phyloP scores from a whole-genome alignment of 805 yeast species.

The Hanseniaspora thailandica region DNA sequence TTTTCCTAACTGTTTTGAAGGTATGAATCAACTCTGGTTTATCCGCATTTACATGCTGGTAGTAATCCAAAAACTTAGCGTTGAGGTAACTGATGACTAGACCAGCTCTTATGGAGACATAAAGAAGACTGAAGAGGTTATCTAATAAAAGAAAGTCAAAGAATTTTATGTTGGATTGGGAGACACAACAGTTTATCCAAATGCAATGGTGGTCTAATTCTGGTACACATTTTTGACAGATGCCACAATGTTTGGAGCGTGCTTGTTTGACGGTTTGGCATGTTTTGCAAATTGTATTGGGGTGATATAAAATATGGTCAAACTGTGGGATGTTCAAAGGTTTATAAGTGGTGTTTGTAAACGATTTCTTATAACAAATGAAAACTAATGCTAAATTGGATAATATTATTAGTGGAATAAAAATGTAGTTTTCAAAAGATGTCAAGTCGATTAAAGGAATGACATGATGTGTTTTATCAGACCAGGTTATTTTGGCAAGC shows the following conservation, averaged over 20 bases:
- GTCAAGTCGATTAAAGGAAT: slow-evolving; percentile 16
- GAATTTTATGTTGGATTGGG: slow-evolving; percentile 49
- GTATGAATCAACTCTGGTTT: slow-evolving; percentile 14
- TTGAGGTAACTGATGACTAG: slow-evolving; percentile 14
- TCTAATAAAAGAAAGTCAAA: slow-evolving; percentile 45
- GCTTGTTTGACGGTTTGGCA: slow-evolving; percentile 59
- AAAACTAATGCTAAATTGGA: slow-evolving; percentile 20
- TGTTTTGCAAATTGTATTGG: slow-evolving; percentile 39
- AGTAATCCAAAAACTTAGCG: background rate
- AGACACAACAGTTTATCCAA: slow-evolving; percentile 67
- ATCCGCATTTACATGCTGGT: slow-evolving; percentile 16
- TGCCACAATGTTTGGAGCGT: slow-evolving; percentile 62
- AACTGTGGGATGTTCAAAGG: slow-evolving; percentile 27
- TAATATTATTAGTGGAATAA: slow-evolving; percentile 21
- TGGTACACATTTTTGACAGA: slow-evolving; percentile 52
- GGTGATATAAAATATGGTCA: slow-evolving; percentile 46
- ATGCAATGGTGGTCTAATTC: slow-evolving; percentile 65
- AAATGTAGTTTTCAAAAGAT: slow-evolving; percentile 18
- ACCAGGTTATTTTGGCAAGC: background rate
- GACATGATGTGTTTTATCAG: background rate
- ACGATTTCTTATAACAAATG: slow-evolving; percentile 20
- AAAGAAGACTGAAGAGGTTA: slow-evolving; percentile 36
- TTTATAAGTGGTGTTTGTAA: slow-evolving; percentile 15
- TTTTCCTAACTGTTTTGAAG: slow-evolving; percentile 18
- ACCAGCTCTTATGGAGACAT: slow-evolving; percentile 32